These are phyloP conservation scores for Xylaria flabelliformis DNA, from an alignment of 495 filamentous ascomycete species.

Conservation along the genomic window DNA sequence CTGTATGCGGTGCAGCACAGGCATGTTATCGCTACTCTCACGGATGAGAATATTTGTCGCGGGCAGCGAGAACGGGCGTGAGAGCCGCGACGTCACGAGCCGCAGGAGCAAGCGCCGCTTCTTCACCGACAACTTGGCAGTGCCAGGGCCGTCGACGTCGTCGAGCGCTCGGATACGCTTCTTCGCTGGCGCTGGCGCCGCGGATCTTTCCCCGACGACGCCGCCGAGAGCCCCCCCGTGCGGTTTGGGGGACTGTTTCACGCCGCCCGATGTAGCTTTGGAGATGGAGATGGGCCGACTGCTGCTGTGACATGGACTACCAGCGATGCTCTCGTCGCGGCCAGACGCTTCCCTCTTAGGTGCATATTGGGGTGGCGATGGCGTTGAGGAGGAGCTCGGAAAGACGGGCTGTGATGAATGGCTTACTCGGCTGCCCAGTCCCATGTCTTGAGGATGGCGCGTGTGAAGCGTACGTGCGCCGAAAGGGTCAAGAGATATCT, in stretches of 20 bases:
- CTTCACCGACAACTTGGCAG: conserved; percentile 60
- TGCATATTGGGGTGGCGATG: neutral
- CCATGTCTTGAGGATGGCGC: conserved; percentile 10
- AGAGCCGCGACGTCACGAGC: conserved; percentile 72
- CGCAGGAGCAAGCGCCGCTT: conserved; percentile 69
- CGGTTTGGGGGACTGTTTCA: neutral
- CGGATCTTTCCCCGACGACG: neutral
- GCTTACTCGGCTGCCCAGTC: neutral
- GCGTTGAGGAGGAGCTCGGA: neutral
- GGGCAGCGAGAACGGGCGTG: conserved; percentile 69
- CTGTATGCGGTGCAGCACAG: conserved; percentile 57
- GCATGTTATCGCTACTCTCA: conserved; percentile 53
- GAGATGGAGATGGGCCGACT: neutral
- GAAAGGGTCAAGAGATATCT: conserved; percentile 3
- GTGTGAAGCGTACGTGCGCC: conserved; percentile 1
- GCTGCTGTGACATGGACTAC: neutral
- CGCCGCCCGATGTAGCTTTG: neutral
- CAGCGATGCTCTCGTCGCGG: neutral
- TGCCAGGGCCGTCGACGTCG: conserved; percentile 68
- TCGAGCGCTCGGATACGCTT: conserved; percentile 65
- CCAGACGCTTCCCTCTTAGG: neutral
- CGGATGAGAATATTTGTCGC: conserved; percentile 72
- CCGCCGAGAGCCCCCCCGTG: neutral
- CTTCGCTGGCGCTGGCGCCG: conserved; percentile 45
- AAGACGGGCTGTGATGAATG: neutral